Evolutionary conservation across 2,329 filamentous ascomycete species (phyloP), one percentile per base, ranked within the genome.

Genomic region (Ciborinia camelliae): DNA sequence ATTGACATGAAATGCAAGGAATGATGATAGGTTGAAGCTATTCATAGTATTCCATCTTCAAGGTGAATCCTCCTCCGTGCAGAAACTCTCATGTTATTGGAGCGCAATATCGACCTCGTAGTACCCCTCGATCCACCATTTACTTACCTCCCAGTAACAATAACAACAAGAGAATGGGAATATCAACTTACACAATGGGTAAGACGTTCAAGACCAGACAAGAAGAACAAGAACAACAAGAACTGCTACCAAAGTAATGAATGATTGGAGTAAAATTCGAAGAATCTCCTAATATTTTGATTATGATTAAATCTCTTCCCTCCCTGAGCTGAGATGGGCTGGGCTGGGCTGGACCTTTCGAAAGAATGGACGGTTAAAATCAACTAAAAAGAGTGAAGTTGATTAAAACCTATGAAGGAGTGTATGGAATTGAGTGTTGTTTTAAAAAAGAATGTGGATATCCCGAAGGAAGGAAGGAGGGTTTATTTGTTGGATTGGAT

Each of bases 371-470:
- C 75, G 75, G 76, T 65, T 58, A 73, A 26, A 58, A 71, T 71
- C 73, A 75, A 75, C 76, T 78, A 69, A 79, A 63, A 76, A 75
- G 78, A 79, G 74, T 79, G 78, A 79, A 79, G 77, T 76, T 74
- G 76, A 75, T 69, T 50, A 32, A 63, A 64, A 71, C 76, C 71
- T 73, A 45, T 63, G 26, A 26, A 51, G n/a, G 37, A n/a, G 20
- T n/a, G 39, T 63, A 23, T 63, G 8, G 47, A 51, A 10, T 23
- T 8, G 26, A 43, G 20, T 26, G 32, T n/a, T 41, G 39, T 0
- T 37, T 30, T 62, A 9, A 70, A 68, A 75, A 76, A 61, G 72
- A 75, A 69, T 65, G 74, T 74, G 65, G 58, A 50, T 62, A 65
- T 74, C 74, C 73, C 73, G 72, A 73, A 74, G 70, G 73, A 75